A percentile compares a stretch with the other conserved stretches of the same genome.
phyloP scores from a whole-genome alignment of 805 yeast species.

The Kodamaea laetipori region DNA sequence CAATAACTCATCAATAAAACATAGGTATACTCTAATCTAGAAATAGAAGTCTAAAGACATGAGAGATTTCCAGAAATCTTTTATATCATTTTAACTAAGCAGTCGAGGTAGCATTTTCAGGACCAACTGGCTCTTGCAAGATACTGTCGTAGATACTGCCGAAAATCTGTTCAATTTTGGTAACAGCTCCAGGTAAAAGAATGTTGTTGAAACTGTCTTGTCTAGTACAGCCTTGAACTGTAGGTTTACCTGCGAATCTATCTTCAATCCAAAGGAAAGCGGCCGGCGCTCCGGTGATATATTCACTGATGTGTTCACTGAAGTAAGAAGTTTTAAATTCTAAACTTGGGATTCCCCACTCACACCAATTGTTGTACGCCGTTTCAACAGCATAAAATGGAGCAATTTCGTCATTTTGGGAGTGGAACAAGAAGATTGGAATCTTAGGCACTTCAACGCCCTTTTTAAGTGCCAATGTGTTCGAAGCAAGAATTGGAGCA shows the following conservation, averaged over 20 bases:
- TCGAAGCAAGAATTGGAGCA: conserved; percentile 17
- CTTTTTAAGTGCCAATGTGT: conserved; percentile 22
- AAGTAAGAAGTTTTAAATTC: conserved; percentile 10
- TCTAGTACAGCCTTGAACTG: conserved; percentile 21
- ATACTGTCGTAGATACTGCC: conserved; percentile 2
- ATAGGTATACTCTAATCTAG: background rate
- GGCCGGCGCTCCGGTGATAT: conserved; percentile 15
- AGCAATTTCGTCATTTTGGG: conserved; percentile 13
- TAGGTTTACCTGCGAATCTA: conserved; percentile 18
- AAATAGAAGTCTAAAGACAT: background rate
- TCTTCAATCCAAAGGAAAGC: conserved; percentile 23
- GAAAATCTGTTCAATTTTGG: background rate
- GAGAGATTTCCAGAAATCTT: background rate
- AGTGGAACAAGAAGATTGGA: conserved; percentile 16
- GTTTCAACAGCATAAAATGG: conserved; percentile 12
- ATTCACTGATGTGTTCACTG: conserved; percentile 20
- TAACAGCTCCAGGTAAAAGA: conserved; percentile 41
- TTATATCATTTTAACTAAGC: background rate
- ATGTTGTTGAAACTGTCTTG: conserved; percentile 49
- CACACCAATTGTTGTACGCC: conserved; percentile 16
- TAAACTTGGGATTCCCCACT: conserved; percentile 11
- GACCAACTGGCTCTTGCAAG: conserved; percentile 11
- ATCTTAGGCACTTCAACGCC: conserved; percentile 14
- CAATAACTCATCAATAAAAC: too few relatives aligned
- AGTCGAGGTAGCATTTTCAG: background rate